Base-by-base conservation (phyloP, 176 grass and related monocot species). In the Aegilops bicornis region DNA sequence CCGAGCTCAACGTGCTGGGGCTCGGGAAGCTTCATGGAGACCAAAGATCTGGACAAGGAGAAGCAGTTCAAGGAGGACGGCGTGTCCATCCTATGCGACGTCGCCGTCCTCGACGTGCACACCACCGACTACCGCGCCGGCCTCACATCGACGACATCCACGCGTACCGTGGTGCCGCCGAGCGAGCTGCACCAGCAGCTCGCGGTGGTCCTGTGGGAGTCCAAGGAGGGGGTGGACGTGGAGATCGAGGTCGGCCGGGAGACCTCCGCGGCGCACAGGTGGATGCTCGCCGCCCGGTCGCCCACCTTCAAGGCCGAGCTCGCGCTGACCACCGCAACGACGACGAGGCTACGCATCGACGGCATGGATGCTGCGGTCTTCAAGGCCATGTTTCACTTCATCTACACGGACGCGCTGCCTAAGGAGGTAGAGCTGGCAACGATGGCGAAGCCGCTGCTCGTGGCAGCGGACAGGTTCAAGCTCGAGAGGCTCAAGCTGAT, bases 401-500 rank as follows among this genome's bases (percentile, higher is more conserved):
- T 73, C 69, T 73, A 43, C 69, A 43, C 69, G 11, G 69, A 73
- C 37, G 37, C 69, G 33, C 5, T 37, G 25, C 59, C 56, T 0
- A 24, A 17, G 33, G 77, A 19, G 77, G 15, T 62, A 2, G 6
- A 39, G 76, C 20, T 5, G 52, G 22, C 7, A 56, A 6, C 32
- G 12, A 40, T 79, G 77, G 77, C 77, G 77, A 30, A 62, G n/a
- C 77, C 13, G 13, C 58, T 79, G 7, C 33, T 79, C 54, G 58
- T 24, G 0, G 77, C 56, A 7, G 77, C 56, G 56, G 32, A 17
- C 7, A 24, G 27, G 56, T 79, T 40, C 56, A 40, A 73, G n/a
- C 37, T 73, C 10, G 70, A 73, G 70, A 45, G n/a, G n/a, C 37
- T 30, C 2, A 30, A 30, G 30, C 30, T 30, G 30, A 30, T 30